phyloP scores from a whole-genome alignment of 345 rosid genomes.

The Garcia nutans region DNA sequence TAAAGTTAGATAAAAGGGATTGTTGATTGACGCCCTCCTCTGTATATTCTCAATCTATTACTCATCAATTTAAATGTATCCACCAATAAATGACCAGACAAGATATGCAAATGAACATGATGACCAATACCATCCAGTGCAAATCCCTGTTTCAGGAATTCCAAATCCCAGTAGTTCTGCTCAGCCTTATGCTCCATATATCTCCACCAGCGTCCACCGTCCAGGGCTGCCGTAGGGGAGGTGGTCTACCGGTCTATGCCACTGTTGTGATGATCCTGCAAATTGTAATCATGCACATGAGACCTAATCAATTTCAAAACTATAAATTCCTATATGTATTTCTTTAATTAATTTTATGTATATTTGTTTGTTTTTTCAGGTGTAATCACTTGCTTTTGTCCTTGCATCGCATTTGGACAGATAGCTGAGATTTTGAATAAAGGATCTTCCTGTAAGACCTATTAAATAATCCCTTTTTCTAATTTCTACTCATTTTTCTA shows the following conservation, averaged over 20 bases:
- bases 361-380: slow-evolving; percentile 22
- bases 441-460: slow-evolving; percentile 35
- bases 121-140: not conserved
- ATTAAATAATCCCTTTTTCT: not conserved
- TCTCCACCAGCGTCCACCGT: not conserved
- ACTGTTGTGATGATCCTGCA: slow-evolving; percentile 34
- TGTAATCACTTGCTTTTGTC: slow-evolving; percentile 44
- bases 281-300: too few relatives aligned
- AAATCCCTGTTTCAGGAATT: slow-evolving; percentile 4
- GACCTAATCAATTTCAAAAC: not conserved
- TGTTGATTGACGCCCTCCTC: too few relatives aligned
- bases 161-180: not conserved
- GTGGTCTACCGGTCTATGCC: slow-evolving; percentile 34
- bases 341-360: not conserved
- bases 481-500: not conserved
- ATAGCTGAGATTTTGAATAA: slow-evolving; percentile 42
- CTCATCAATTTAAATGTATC: not conserved
- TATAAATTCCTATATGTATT: too few relatives aligned
- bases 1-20: too few relatives aligned
- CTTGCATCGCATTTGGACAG: slow-evolving; percentile 58
- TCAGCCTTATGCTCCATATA: not conserved
- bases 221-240: not conserved
- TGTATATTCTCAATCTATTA: too few relatives aligned
- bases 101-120: too few relatives aligned
- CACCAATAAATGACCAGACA: not conserved